Base-by-base conservation (phyloP, 768 basidiomycete species). In the Dioszegia crocea region DNA sequence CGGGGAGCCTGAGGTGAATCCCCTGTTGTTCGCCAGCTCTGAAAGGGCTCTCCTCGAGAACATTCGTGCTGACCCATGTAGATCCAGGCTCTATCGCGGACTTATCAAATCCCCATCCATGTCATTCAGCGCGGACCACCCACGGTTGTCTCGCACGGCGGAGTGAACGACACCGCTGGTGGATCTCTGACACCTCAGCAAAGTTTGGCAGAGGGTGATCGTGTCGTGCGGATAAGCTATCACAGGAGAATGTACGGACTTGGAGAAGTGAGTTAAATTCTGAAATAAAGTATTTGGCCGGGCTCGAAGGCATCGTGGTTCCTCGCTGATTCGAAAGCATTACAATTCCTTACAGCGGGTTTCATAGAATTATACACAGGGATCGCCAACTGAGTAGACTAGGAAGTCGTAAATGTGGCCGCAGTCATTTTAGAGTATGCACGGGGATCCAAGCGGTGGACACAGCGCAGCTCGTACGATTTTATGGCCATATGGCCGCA, bases 161-260 rank as follows among this genome's bases (percentile, higher is more conserved):
- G 89, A 0, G 30, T 56, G n/a, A 70, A 72, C 27, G 73, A 73
- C 51, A 62, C 60, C 10, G 70, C 70, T 51, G 65, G 67, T 9
- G 71, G 75, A 49, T 55, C 71, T 49, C 59, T 73, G 60, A 60
- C 75, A 64, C 60, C 76, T 56, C 65, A 77, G 47, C 62, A 78
- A 59, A 65, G 57, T 24, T 44, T 52, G 36, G 56, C 48, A 70
- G 79, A 49, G 78, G 80, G 63, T 77, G 76, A 78, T 19, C 58
- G 61, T 48, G 79, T 82, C 1, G 83, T 86, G 5, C 80, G 86
- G 46, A 87, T 92, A 69, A 96, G 92, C 70, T 99, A 94, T 75
- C 94, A 98, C 72, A 82, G 89, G 56, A 83, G 85, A 64, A 87
- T 94, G 85, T 98, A 94, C 78, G 94, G 93, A 2, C 82, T 97